A percentile compares a stretch with the other conserved stretches of the same genome.
Evolutionary conservation across 495 filamentous ascomycete species (phyloP).

Genomic region (Annulohypoxylon moriforme): DNA sequence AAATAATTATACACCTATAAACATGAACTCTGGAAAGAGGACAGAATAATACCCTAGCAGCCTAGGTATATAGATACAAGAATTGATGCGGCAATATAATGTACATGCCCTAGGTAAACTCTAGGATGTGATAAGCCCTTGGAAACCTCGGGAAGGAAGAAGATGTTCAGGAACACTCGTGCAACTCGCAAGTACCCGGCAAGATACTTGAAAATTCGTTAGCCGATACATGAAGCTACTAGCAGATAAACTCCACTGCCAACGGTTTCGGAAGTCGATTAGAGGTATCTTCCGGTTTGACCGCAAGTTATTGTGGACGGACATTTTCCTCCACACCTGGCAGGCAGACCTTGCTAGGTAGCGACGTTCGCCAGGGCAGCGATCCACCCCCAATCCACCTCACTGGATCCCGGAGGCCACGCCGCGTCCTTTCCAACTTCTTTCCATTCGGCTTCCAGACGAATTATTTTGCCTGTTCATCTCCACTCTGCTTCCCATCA

Average conservation of each 20-base stretch:
- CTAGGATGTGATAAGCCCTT: neutral
- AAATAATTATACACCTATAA: neutral
- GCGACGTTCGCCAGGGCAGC: slow-evolving; percentile 4
- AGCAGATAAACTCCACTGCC: slow-evolving; percentile 15
- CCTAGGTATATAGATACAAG: neutral
- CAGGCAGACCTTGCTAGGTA: neutral
- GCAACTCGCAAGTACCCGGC: slow-evolving; percentile 1
- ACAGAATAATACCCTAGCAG: neutral
- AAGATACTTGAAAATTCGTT: slow-evolving; percentile 22
- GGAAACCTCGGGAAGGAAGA: slow-evolving; percentile 21
- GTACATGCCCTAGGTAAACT: neutral
- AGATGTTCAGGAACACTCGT: slow-evolving; percentile 22
- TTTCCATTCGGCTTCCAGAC: slow-evolving; percentile 40
- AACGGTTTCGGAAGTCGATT: slow-evolving; percentile 28
- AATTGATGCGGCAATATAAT: neutral
- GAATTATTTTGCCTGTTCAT: slow-evolving; percentile 14
- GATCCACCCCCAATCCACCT: slow-evolving; percentile 43
- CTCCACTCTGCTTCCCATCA: slow-evolving; percentile 16
- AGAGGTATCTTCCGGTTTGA: slow-evolving; percentile 38
- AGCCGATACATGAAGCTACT: slow-evolving; percentile 29
- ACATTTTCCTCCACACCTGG: slow-evolving; percentile 39
- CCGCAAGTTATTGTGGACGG: slow-evolving; percentile 40
- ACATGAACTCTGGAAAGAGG: neutral
- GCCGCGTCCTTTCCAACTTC: slow-evolving; percentile 23
- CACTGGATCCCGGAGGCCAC: slow-evolving; percentile 26